Conservation (phyloP, 176 grass and related monocot species). For the Rhipidocladum racemiflorum region DNA sequence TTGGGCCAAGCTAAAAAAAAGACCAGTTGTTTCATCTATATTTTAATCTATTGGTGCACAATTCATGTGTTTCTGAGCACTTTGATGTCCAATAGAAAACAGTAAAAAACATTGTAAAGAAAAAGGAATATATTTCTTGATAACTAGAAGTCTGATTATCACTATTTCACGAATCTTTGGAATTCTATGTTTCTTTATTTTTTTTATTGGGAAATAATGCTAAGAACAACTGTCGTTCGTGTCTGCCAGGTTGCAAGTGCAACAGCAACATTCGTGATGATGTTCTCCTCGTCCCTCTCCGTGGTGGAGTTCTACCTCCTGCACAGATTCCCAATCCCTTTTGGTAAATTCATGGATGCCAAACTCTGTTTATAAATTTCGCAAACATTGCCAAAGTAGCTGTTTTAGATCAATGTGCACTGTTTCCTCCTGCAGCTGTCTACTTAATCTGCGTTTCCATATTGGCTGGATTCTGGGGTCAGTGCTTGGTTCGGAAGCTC, state of each 20-base stretch:
- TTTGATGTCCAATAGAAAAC: neutral
- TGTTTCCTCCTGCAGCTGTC: conserved; percentile 47
- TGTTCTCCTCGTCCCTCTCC: conserved; percentile 98
- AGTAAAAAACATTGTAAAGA: neutral
- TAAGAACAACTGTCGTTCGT: neutral
- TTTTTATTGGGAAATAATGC: neutral
- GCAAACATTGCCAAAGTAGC: neutral
- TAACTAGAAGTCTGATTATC: neutral
- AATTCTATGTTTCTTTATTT: neutral
- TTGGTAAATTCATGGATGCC: conserved; percentile 37
- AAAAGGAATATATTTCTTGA: neutral
- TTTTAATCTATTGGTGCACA: neutral
- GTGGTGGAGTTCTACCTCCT: conserved; percentile 96
- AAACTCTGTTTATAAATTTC: neutral
- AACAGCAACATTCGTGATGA: conserved; percentile 98
- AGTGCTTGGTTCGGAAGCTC: conserved; percentile 75
- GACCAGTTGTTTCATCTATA: neutral
- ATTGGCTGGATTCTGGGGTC: conserved; percentile 93
- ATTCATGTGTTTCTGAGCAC: neutral
- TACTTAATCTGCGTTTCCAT: conserved; percentile 78
- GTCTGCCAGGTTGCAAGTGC: conserved; percentile 81
- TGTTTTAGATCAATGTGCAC: neutral
- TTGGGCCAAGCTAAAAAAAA: neutral
- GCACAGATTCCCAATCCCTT: conserved; percentile 82
- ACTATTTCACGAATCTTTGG: neutral